Evolutionary conservation across 805 yeast genomes (phyloP), one percentile per base, ranked within the genome.

Genomic region (Wickerhamomyces alni): DNA sequence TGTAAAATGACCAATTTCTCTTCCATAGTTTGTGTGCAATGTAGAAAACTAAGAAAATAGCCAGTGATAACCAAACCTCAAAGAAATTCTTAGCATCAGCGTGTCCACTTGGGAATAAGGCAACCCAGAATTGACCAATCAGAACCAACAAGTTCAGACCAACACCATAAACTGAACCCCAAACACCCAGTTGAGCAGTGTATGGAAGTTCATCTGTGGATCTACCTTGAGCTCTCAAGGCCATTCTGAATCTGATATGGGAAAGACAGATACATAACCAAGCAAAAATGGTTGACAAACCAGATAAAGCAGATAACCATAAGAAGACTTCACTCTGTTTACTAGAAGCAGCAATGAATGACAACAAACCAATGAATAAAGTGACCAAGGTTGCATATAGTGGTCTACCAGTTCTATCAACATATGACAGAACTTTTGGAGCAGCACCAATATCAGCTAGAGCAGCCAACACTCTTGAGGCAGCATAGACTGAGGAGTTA

Each of bases 61-160:
- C 83, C 41, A 69, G 67, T 19, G 84, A 74, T 52, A 84, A 65
- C 59, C 79, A 83, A 17, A 74, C 62, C 55, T 70, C 63, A 67
- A 84, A 84, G 69, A 84, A 84, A 30, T 50, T 59, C 30, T 58
- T 49, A 8, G 83, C 82, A 53, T 61, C 64, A 39, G 81, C 74
- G 5, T 18, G 10, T 12, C 17, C 16, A 12, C 17, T n/a, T 19
- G 57, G 57, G 48, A 48, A 52, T 16, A 47, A 63, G 5, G 91
- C 89, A 46, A 80, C 70, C 86, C 89, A 86, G 70, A 87, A 84
- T 64, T 83, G 89, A 28, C 88, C 86, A 42, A 75, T 66, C 43
- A 87, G 66, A 47, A 86, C 78, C 45, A 82, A 62, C 30, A 72
- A 33, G 59, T 80, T 79, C 50, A 87, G 62, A 27, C 63, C 43